Conservation (phyloP, 2,329 filamentous ascomycete genomes). For the Madurella mycetomatis region DNA sequence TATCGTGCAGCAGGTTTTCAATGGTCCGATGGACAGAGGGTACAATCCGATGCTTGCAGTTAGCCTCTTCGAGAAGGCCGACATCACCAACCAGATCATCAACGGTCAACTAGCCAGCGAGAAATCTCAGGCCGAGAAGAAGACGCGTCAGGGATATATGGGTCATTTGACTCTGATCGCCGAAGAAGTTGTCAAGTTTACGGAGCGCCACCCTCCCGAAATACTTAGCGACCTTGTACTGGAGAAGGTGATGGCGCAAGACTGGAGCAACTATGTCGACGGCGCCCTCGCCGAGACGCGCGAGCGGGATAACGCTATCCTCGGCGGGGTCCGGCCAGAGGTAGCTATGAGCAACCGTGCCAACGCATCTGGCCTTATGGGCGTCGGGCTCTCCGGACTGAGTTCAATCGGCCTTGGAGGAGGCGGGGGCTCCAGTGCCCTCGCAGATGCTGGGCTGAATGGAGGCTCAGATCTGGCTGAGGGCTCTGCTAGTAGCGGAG, state of each 20-base stretch:
- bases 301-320: constrained; percentile 95
- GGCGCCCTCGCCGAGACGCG: constrained; percentile 87
- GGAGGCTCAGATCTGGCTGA: constrained; percentile 66
- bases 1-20: constrained; percentile 98
- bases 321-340: constrained; percentile 90
- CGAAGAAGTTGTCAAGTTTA: constrained; percentile 98
- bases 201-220: constrained; percentile 86
- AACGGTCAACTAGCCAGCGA: constrained; percentile 85
- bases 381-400: constrained; percentile 46
- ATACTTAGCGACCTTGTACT: constrained; percentile 77
- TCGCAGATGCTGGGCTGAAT: constrained; percentile 77
- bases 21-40: constrained; percentile 93
- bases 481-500: constrained; percentile 59
- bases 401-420: constrained; percentile 36
- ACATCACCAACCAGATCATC: constrained; percentile 87
- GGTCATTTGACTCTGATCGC: constrained; percentile 94
- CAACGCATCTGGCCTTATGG: constrained; percentile 43
- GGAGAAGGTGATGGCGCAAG: constrained; percentile 80
- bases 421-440: constrained; percentile 53
- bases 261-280: constrained; percentile 95
- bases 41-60: constrained; percentile 88
- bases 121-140: constrained; percentile 73
- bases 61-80: constrained; percentile 85
- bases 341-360: constrained; percentile 77
- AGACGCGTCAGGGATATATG: constrained; percentile 96